Percentiles rank a stretch among this genome's conserved stretches.
Conservation (phyloP, 2,329 filamentous ascomycete species). For the Nannizziopsis barbatae region DNA sequence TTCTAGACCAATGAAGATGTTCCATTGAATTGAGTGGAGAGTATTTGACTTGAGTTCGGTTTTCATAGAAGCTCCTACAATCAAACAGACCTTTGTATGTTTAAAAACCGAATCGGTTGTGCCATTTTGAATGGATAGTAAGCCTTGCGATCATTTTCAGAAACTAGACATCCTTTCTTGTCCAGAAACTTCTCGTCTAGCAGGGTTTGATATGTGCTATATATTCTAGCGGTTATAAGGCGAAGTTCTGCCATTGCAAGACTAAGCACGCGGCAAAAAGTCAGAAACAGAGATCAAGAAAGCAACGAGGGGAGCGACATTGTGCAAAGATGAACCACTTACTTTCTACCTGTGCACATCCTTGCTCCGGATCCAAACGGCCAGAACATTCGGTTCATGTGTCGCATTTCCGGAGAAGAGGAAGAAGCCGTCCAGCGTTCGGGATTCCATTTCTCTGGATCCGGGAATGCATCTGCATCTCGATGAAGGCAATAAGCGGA, state of each 20-base stretch:
- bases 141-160: conserved; percentile 10
- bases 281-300: neutral
- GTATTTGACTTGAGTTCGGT: neutral
- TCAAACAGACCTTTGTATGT: neutral
- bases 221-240: conserved; percentile 13
- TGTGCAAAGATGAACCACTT: neutral
- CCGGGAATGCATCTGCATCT: conserved; percentile 42
- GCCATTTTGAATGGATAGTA: conserved; percentile 11
- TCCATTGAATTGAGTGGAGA: no score
- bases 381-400: conserved; percentile 36
- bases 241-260: conserved; percentile 16
- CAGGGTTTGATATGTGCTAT: conserved; percentile 12
- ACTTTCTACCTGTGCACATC: conserved; percentile 22
- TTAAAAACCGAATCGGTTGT: conserved; percentile 13
- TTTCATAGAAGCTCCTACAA: neutral
- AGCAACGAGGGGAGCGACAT: neutral
- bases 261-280: conserved; percentile 4
- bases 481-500: conserved; percentile 36
- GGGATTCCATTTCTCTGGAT: conserved; percentile 42
- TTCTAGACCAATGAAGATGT: no score
- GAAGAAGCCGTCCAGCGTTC: conserved; percentile 44
- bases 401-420: conserved; percentile 41
- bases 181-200: conserved; percentile 10
- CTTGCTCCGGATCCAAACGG: conserved; percentile 47
- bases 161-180: conserved; percentile 5